Base-by-base conservation (phyloP, 768 basidiomycete species). In the Ramaria rubella region DNA sequence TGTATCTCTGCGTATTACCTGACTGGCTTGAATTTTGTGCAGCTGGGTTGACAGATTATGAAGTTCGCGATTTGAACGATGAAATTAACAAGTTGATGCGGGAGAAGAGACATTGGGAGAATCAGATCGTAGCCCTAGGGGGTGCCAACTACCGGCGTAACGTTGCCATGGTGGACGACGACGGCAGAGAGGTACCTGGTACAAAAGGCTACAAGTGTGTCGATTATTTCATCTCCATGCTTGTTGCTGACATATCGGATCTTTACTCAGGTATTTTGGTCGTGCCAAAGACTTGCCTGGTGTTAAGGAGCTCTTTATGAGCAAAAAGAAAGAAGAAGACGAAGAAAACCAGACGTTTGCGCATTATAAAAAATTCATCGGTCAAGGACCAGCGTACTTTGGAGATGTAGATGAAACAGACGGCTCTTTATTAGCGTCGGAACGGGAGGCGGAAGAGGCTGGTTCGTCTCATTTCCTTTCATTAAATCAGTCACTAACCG, bases 41-140 rank as follows among this genome's bases (percentile, higher is more conserved):
- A 97, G 94, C 90, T 63, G 91, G 92, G 52, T 70, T 97, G 68
- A 88, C 89, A 24, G 93, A 97, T 74, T 97, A 97, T 67, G 94
- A 97, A 73, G 84, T 94, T 46, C 85, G 95, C 27, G 95, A 97
- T 68, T 65, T 97, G 42, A 99, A 99, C 67, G 94, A 98, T 69
- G 94, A 97, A 65, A 99, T 99, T 61, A 99, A 98, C 77, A 90
- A 86, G 66, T 74, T 96, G 14, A 74, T 99, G 78, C 81, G 95
- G 31, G 95, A 99, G 73, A 97, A 98, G 69, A 73, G 87, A 42
- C 94, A 97, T 70, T 98, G 93, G 91, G 95, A 98, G 74, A 94
- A 94, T 63, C 94, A 96, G 69, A 96, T 98, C 50, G 87, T 97
- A n/a, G 85, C 86, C 5, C 75, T 97, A 1, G 94, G 94, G 45